Evolutionary conservation across 73 alveolate species (phyloP).

Genomic region (Paramecium primaurelia): DNA sequence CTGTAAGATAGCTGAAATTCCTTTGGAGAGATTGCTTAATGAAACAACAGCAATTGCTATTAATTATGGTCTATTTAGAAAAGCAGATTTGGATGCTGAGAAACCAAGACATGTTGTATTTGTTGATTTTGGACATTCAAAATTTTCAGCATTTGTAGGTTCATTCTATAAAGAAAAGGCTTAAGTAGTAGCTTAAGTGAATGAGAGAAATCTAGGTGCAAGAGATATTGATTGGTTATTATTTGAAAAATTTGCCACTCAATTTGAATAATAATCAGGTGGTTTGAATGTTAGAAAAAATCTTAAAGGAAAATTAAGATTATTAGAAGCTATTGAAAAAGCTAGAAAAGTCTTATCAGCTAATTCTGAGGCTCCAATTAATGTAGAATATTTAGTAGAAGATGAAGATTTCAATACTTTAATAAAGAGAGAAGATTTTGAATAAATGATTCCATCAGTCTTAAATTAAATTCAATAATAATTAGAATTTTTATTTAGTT

Average conservation of each 20-base stretch:
- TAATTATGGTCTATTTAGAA: constrained; percentile 96
- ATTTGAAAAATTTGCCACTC: constrained; percentile 78
- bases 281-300: constrained; percentile 86
- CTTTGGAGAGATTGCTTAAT: constrained; percentile 87
- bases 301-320: constrained; percentile 82
- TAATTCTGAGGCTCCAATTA: constrained; percentile 84
- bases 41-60: constrained; percentile 98
- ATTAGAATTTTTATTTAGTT: background rate
- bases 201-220: constrained; percentile 95
- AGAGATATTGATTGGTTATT: constrained; percentile 90
- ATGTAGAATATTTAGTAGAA: constrained; percentile 89
- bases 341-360: constrained; percentile 91
- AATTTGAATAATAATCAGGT: constrained; percentile 75
- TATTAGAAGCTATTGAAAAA: constrained; percentile 92
- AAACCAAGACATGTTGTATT: constrained; percentile 90
- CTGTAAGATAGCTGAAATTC: constrained; percentile 80
- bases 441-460: constrained; percentile 66
- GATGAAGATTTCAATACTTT: constrained; percentile 88
- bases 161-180: constrained; percentile 84
- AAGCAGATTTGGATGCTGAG: constrained; percentile 81
- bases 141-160: constrained; percentile 87
- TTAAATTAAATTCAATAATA: background rate
- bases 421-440: constrained; percentile 91
- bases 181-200: constrained; percentile 77
- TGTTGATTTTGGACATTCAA: constrained; percentile 95